Conservation (phyloP, 2,329 filamentous ascomycete genomes). For the Ophiostoma sp. region DNA sequence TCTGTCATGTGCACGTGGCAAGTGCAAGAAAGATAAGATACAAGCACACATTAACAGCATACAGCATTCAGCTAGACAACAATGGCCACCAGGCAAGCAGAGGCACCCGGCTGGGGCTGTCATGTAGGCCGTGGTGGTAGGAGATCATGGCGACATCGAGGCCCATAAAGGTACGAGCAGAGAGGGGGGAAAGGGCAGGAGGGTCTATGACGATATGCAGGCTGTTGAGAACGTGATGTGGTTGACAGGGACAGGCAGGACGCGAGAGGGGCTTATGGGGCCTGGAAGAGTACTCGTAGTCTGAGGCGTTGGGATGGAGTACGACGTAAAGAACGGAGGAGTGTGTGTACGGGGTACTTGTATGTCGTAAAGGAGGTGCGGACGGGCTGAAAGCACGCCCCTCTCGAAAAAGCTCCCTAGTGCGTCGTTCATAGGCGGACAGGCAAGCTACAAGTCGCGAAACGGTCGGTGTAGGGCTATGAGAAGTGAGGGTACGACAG, state of each 20-base stretch:
- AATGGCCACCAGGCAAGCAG: background rate
- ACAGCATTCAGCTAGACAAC: background rate
- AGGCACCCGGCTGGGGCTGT: background rate
- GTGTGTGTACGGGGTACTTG: background rate
- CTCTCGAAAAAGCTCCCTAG: background rate
- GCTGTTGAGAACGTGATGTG: constrained; percentile 19
- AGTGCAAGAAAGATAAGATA: background rate
- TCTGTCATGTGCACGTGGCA: background rate
- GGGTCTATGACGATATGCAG: constrained; percentile 18
- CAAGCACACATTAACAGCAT: background rate
- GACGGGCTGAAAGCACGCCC: background rate
- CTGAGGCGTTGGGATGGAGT: too few relatives aligned
- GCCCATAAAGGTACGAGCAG: constrained; percentile 15
- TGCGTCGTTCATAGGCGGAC: background rate
- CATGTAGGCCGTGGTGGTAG: background rate
- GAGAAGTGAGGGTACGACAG: background rate
- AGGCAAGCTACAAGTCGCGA: background rate
- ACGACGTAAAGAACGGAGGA: background rate
- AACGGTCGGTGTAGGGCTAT: background rate
- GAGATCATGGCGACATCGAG: constrained; percentile 19
- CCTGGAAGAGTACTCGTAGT: background rate
- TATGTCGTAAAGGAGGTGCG: background rate
- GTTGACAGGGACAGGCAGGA: constrained; percentile 2
- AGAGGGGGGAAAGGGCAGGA: background rate
- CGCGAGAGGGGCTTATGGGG: background rate